Base-by-base conservation (phyloP, 208 protist genomes). In the Naegleria fowleri region DNA sequence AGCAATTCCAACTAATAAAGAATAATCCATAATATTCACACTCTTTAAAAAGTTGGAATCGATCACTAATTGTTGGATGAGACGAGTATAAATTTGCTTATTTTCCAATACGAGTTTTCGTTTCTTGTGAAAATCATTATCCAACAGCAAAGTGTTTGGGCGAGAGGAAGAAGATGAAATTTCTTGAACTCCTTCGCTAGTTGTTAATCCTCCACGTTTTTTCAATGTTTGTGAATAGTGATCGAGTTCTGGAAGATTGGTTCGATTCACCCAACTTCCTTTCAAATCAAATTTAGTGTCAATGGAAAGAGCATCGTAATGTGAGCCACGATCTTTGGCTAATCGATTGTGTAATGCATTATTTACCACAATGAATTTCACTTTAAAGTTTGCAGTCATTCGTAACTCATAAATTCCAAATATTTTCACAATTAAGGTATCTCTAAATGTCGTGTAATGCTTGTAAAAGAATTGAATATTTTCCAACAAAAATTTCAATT, bases 401-500 rank as follows among this genome's bases (percentile, higher is more conserved):
- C 41, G 41, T 5, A 85, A 29, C 15, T 39, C n/a, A 43, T 85
- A 85, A 43, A 85, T 39, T n/a, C 79, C 79, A 43, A 43, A 85
- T 39, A 85, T 85, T 85, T 43, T 39, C n/a, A 43, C 13, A 29
- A 85, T 85, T 43, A 85, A 85, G 7, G 79, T 85, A 85, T 85
- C 79, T 39, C n/a, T 85, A 85, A 43, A 43, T 85, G 38, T 39
- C 29, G 79, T 85, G 2, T 43, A 43, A 43, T 85, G 38, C 36
- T 39, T 33, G 48, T 85, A 58, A 86, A 90, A 91, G 5, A 75
- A 87, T 41, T 75, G 75, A 58, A 91, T 25, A 9, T 58, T 51
- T 9, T 88, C 89, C 22, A 84, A 90, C 15, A 93, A 84, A 22
- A 92, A 5, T 40, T 59, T 67, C 25, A 15, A 36, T 52, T 93